A percentile compares a stretch with the other conserved stretches of the same genome.
Evolutionary conservation across 176 grass and related monocot genomes (phyloP).

Genomic region (Melocanna baccifera): DNA sequence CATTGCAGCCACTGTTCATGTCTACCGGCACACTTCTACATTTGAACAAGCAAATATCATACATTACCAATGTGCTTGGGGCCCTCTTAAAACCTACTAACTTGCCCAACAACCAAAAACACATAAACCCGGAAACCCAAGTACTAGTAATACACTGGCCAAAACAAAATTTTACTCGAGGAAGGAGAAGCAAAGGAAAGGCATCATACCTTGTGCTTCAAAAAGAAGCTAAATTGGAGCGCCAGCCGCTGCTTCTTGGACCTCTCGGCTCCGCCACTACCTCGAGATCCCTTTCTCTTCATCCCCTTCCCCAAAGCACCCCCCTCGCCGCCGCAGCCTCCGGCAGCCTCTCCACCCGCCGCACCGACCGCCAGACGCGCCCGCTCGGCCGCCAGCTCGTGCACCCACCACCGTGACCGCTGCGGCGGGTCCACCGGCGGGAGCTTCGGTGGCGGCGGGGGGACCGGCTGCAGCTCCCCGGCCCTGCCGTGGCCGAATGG

Average conservation of each 20-base stretch:
- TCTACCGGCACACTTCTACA: background rate
- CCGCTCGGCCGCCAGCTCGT: slow-evolving; percentile 28
- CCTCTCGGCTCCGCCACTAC: background rate
- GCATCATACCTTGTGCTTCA: slow-evolving; percentile 40
- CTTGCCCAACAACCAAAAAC: slow-evolving; percentile 23
- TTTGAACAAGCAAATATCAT: background rate
- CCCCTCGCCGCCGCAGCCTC: background rate
- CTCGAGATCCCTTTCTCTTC: slow-evolving; percentile 33
- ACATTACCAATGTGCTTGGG: background rate
- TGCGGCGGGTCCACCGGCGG: slow-evolving; percentile 31
- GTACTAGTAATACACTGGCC: background rate
- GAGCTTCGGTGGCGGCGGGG: background rate
- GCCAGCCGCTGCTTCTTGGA: slow-evolving; percentile 21
- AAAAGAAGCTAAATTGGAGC: slow-evolving; percentile 18
- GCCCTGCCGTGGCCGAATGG: slow-evolving; percentile 22
- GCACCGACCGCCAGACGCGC: background rate
- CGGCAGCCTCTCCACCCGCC: background rate
- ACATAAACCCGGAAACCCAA: slow-evolving; percentile 4
- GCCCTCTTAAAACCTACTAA: background rate
- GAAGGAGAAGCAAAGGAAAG: background rate
- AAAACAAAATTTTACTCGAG: background rate
- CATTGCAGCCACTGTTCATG: background rate
- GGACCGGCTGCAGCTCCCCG: background rate
- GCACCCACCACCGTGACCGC: slow-evolving; percentile 47
- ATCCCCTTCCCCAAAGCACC: background rate